Evolutionary conservation across 139 green algal genomes (phyloP).

Genomic region (Coelastrella sp.): DNA sequence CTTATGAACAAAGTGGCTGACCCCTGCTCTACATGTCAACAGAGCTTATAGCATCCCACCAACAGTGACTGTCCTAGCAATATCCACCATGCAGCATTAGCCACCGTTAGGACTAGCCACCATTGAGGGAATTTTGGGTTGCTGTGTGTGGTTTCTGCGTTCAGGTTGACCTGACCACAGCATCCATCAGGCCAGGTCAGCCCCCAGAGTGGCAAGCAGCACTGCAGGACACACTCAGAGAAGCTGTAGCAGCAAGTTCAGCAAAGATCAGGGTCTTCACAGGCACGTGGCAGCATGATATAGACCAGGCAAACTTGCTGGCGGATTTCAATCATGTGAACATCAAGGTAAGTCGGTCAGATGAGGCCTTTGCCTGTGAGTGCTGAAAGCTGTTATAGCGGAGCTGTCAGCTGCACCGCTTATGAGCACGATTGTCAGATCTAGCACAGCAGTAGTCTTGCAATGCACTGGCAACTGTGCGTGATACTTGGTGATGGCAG

Average conservation of each 20-base stretch:
- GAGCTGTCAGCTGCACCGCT: too few species aligned
- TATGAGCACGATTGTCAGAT: too few species aligned
- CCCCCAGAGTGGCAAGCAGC: constrained; percentile 50
- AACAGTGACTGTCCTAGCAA: too few species aligned
- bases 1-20: too few species aligned
- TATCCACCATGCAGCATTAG: too few species aligned
- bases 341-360: constrained; percentile 25
- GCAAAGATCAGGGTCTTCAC: constrained; percentile 47
- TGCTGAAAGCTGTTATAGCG: background rate
- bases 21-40: too few species aligned
- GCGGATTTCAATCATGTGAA: constrained; percentile 48
- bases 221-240: constrained; percentile 62
- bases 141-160: background rate
- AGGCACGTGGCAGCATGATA: constrained; percentile 87
- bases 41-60: too few species aligned
- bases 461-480: too few species aligned
- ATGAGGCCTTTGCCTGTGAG: background rate
- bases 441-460: too few species aligned
- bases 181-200: constrained; percentile 73
- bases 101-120: too few species aligned
- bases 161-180: constrained; percentile 77
- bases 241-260: constrained; percentile 35
- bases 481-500: too few species aligned
- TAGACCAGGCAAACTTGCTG: constrained; percentile 77
- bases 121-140: too few species aligned